Evolutionary conservation across 2,329 filamentous ascomycete species (phyloP), one percentile per base, ranked within the genome.

Genomic region (Pseudofabraea citricarpa): DNA sequence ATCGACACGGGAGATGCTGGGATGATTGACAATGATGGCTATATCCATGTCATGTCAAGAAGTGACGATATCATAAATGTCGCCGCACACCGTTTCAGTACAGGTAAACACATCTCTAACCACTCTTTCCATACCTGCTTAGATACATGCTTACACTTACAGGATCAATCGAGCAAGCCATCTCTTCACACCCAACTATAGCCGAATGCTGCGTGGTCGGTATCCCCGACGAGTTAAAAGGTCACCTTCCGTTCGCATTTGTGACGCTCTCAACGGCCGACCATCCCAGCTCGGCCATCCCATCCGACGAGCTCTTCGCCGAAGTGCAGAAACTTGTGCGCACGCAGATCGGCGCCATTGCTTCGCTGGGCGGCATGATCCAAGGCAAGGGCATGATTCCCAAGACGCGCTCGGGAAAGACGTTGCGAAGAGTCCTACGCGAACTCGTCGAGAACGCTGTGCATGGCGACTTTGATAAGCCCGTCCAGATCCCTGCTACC

Each of bases 341-440:
- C 20, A 72, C 75, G 24, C 87, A 94, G 57, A 93, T 97, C 43
- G 90, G 90, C 6, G 81, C 87, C 18, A 95, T 97, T 50, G 90
- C 91, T 2, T 79, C 80, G 2, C 73, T 97, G 0, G 89, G 89
- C 7, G 90, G 90, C 2, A 85, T 95, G 57, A 85, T 95, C 41
- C 86, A 89, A 51, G 87, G 87, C 29, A 81, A 81, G 52, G 83
- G 83, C 13, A 90, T 95, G 75, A 95, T 96, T 41, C 90, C 91
- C 5, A 90, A 90, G 70, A 96, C 91, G 13, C 70, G 90, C 21
- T 89, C 84, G n/a, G 91, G 91, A 21, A 97, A 96, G 75, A 95
- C 89, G 4, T 65, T 96, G 46, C 74, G 90, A 3, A 73, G 90
- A 19, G 88, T 95, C 23, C 66, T 96, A 61, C 74, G 87, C 23